These are phyloP conservation scores for Choiromyces venosus DNA, from an alignment of 495 filamentous ascomycete species.

Conservation along the genomic window DNA sequence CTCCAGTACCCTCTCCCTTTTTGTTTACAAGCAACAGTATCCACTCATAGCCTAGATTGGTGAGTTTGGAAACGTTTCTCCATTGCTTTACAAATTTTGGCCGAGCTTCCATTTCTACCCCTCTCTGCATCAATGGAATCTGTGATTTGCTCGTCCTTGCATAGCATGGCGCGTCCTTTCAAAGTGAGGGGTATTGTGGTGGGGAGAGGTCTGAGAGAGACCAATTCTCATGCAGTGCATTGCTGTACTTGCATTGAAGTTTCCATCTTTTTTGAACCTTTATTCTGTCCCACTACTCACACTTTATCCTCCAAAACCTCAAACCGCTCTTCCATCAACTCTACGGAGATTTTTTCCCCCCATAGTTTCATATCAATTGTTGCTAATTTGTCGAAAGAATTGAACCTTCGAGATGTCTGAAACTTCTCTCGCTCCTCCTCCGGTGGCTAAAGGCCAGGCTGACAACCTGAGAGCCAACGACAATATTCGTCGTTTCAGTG, in stretches of 20 bases:
- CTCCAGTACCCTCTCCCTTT: not conserved
- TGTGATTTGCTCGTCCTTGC: constrained; percentile 32
- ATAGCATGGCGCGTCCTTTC: constrained; percentile 16
- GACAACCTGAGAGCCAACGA: constrained; percentile 70
- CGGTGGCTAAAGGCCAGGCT: constrained; percentile 53
- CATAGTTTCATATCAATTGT: constrained; percentile 8
- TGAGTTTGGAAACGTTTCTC: constrained; percentile 18
- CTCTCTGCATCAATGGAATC: constrained; percentile 3
- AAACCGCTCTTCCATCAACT: constrained; percentile 21
- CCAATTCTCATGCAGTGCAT: constrained; percentile 3
- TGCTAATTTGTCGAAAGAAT: constrained; percentile 31
- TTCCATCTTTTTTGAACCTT: constrained; percentile 12
- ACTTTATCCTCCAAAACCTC: constrained; percentile 19
- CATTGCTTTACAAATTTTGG: constrained; percentile 11
- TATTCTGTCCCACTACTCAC: constrained; percentile 24
- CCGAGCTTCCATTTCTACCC: constrained; percentile 13
- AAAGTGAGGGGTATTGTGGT: constrained; percentile 31
- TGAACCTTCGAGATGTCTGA: constrained; percentile 38
- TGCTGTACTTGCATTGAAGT: constrained; percentile 37
- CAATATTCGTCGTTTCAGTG: constrained; percentile 93
- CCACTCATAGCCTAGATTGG: constrained; percentile 26
- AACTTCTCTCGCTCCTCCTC: constrained; percentile 40
- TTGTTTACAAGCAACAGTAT: not conserved
- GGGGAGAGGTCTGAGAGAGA: too few species aligned
- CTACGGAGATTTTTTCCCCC: constrained; percentile 18